phyloP scores from a whole-genome alignment of 257 asterid species.

The Voacanga thouarsii region DNA sequence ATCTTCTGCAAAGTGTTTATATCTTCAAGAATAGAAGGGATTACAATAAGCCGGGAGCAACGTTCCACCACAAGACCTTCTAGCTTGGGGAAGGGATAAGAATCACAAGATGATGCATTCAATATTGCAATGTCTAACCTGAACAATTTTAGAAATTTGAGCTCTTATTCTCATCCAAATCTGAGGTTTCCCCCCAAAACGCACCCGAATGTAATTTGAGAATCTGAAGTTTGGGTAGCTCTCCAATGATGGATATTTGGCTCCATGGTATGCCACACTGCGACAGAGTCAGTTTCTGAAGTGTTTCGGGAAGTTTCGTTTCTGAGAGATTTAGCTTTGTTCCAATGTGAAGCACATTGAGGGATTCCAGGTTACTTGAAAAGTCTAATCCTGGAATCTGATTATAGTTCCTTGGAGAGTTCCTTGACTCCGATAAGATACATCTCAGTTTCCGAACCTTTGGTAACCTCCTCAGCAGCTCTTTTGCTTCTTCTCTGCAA shows the following conservation, averaged over 20 bases:
- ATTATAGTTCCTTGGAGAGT: background rate
- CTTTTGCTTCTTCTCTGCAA: background rate
- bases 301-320: background rate
- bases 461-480: background rate
- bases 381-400: background rate
- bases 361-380: background rate
- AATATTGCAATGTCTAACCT: background rate
- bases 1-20: background rate
- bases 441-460: background rate
- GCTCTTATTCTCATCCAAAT: background rate
- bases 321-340: background rate
- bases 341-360: background rate
- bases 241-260: background rate
- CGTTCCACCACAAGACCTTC: background rate
- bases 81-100: background rate
- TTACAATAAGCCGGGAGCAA: background rate
- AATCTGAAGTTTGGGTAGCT: constrained; percentile 4
- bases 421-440: background rate
- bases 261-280: background rate
- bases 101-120: background rate
- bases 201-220: background rate
- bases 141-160: background rate
- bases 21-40: background rate
- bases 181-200: background rate
- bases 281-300: background rate